A percentile compares a stretch with the other conserved stretches of the same genome.
Conservation (phyloP, 148 eudicot genomes). For the Nepenthes gracilis region DNA sequence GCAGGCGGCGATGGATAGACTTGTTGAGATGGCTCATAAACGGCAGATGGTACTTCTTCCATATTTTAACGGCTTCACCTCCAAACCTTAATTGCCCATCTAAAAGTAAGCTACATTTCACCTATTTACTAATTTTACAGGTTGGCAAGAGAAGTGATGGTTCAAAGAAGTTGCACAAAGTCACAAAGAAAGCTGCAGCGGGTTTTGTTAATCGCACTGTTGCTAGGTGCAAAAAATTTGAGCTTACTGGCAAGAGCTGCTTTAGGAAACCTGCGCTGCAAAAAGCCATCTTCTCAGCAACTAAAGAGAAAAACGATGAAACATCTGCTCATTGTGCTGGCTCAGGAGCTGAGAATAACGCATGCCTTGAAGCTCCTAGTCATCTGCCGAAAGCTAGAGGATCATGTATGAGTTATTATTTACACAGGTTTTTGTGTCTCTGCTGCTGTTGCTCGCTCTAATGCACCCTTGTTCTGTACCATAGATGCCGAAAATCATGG, state of each 20-base stretch:
- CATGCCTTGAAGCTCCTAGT: slow-evolving; percentile 17
- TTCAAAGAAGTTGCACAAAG: slow-evolving; percentile 36
- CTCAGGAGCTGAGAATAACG: too few species aligned
- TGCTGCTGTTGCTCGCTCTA: too few species aligned
- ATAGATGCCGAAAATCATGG: too few species aligned
- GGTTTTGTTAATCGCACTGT: slow-evolving; percentile 41
- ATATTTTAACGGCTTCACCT: not conserved
- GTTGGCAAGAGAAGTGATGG: slow-evolving; percentile 32
- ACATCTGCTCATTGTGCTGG: slow-evolving; percentile 4
- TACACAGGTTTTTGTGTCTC: not conserved
- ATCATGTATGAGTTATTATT: slow-evolving; percentile 18
- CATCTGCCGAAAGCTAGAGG: slow-evolving; percentile 14
- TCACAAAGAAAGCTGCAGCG: slow-evolving; percentile 39
- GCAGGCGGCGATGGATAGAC: slow-evolving; percentile 39
- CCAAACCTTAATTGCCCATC: not conserved
- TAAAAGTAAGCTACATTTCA: not conserved
- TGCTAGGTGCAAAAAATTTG: slow-evolving; percentile 32
- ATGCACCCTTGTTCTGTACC: not conserved
- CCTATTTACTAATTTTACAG: slow-evolving; percentile 6
- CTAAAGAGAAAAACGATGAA: slow-evolving; percentile 13
- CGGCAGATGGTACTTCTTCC: slow-evolving; percentile 29
- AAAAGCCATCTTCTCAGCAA: slow-evolving; percentile 20
- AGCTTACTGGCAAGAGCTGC: slow-evolving; percentile 37
- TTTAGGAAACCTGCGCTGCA: slow-evolving; percentile 39
- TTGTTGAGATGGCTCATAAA: slow-evolving; percentile 48